Percentiles rank a stretch among this genome's conserved stretches.
These are phyloP conservation scores for Phanerodontia chrysosporium DNA, from an alignment of 768 basidiomycete species.

Conservation along the genomic window DNA sequence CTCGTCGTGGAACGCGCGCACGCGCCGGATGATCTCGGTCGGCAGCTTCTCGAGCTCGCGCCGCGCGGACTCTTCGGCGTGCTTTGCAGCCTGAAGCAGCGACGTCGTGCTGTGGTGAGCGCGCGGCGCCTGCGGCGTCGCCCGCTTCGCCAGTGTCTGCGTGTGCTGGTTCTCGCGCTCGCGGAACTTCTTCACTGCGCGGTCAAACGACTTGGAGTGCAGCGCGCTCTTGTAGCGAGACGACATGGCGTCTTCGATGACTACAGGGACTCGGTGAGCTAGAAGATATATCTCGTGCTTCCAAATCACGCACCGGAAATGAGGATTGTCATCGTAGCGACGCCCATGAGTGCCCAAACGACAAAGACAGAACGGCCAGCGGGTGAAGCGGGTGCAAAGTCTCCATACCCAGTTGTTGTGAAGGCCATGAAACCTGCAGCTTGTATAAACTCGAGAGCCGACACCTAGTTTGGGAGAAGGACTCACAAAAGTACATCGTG, in stretches of 20 bases:
- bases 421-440: constrained; percentile 64
- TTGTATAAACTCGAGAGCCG: too few relatives aligned
- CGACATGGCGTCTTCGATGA: constrained; percentile 64
- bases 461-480: not conserved
- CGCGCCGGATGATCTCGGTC: constrained; percentile 31
- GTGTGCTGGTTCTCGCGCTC: constrained; percentile 21
- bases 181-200: constrained; percentile 43
- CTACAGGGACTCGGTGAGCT: constrained; percentile 29
- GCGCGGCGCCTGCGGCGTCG: constrained; percentile 7
- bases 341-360: constrained; percentile 74
- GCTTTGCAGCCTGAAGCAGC: not conserved
- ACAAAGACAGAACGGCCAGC: constrained; percentile 75
- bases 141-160: not conserved
- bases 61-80: constrained; percentile 19
- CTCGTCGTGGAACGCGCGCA: constrained; percentile 37
- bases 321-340: constrained; percentile 71
- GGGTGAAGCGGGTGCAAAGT: constrained; percentile 55
- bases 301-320: constrained; percentile 52
- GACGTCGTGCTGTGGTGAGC: not conserved
- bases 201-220: constrained; percentile 40
- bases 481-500: constrained; percentile 71
- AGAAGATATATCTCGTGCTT: not conserved
- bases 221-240: constrained; percentile 58
- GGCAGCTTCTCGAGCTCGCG: constrained; percentile 36
- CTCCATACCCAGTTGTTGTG: constrained; percentile 75